Evolutionary conservation across 2,329 filamentous ascomycete species (phyloP).

Genomic region (Exophiala phaeomuriformis): DNA sequence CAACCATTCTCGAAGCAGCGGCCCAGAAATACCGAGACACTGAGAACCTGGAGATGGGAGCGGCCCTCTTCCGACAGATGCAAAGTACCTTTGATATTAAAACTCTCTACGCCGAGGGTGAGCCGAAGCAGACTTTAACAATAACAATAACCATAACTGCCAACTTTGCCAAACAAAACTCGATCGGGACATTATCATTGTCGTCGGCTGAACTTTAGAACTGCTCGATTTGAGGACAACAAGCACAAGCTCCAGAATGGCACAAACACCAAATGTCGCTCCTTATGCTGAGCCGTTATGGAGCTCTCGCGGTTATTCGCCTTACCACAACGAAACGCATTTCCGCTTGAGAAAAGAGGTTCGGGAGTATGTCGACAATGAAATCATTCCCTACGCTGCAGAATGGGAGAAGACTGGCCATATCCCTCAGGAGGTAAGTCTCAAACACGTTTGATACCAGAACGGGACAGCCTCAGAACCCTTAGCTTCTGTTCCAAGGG

Average conservation of each 20-base stretch:
- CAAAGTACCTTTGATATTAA: background rate
- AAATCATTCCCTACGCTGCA: slow-evolving; percentile 51
- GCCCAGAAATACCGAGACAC: background rate
- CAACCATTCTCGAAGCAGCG: background rate
- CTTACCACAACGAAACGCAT: slow-evolving; percentile 59
- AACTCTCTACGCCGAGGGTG: background rate
- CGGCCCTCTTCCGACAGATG: background rate
- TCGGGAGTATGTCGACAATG: slow-evolving; percentile 52
- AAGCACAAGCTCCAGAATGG: background rate
- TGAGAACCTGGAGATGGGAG: background rate
- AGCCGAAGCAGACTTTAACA: too few species aligned
- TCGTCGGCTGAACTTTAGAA: background rate
- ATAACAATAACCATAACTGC: too few species aligned
- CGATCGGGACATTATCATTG: too few species aligned
- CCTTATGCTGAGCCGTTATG: slow-evolving; percentile 36
- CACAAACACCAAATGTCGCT: background rate
- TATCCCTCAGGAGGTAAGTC: slow-evolving; percentile 35
- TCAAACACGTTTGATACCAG: too few species aligned
- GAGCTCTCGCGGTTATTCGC: slow-evolving; percentile 42
- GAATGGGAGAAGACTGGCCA: slow-evolving; percentile 57
- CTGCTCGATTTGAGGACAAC: background rate
- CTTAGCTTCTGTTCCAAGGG: too few species aligned
- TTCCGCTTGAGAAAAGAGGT: slow-evolving; percentile 49
- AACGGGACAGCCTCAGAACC: too few species aligned
- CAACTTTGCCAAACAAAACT: too few species aligned